Evolutionary conservation across 2,329 filamentous ascomycete genomes (phyloP).

Genomic region (Xylariomycetidae sp.): DNA sequence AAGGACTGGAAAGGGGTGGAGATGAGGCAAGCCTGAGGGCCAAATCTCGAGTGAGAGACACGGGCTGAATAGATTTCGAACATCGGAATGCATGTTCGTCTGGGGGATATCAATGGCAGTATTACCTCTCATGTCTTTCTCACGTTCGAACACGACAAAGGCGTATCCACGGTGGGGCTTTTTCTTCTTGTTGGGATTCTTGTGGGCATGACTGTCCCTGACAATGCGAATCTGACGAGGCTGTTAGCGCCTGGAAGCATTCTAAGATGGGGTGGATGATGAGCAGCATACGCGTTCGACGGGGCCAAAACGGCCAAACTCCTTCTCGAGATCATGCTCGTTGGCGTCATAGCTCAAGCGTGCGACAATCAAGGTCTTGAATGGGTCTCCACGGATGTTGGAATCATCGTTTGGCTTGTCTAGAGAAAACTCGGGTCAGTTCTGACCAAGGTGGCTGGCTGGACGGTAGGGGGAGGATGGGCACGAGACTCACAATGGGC

Average conservation of each 20-base stretch:
- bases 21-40: slow-evolving; percentile 57
- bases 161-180: slow-evolving; percentile 87
- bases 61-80: slow-evolving; percentile 26
- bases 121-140: slow-evolving; percentile 99
- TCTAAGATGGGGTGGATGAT: not conserved
- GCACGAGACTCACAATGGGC: slow-evolving; percentile 50
- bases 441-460: not conserved
- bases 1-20: slow-evolving; percentile 5
- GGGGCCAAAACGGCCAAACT: slow-evolving; percentile 89
- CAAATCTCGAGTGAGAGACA: slow-evolving; percentile 44
- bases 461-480: not conserved
- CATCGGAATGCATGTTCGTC: slow-evolving; percentile 23
- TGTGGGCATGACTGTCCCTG: slow-evolving; percentile 65
- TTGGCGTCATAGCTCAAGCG: slow-evolving; percentile 86
- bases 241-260: slow-evolving; percentile 12
- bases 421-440: slow-evolving; percentile 30
- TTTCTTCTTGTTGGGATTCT: slow-evolving; percentile 70
- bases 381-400: slow-evolving; percentile 88
- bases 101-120: slow-evolving; percentile 37
- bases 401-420: slow-evolving; percentile 80
- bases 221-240: slow-evolving; percentile 74
- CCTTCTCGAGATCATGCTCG: slow-evolving; percentile 84
- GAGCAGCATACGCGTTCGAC: slow-evolving; percentile 73
- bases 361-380: slow-evolving; percentile 90
- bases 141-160: slow-evolving; percentile 94